phyloP scores from a whole-genome alignment of 2,329 filamentous ascomycete species.

The Claviceps quebecensis region DNA sequence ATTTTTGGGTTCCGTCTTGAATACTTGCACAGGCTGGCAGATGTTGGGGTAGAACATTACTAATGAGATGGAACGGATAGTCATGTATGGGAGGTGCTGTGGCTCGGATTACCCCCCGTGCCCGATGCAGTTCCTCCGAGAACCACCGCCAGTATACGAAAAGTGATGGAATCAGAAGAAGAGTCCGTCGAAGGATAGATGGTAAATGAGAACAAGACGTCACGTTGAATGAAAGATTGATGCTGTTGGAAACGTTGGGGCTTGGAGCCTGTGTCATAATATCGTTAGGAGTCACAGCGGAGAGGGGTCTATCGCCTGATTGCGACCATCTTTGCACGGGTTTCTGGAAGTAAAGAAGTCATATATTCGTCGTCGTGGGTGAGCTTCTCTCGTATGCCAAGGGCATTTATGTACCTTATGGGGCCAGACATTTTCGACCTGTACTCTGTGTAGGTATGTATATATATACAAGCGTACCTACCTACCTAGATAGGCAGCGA shows the following conservation, averaged over 20 bases:
- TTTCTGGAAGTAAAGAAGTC: neutral
- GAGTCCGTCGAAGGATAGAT: neutral
- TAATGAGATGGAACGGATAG: slow-evolving; percentile 9
- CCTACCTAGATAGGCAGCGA: no score
- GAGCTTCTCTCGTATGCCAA: neutral
- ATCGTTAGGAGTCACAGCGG: no score
- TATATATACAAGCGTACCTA: no score
- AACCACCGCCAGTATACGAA: slow-evolving; percentile 23
- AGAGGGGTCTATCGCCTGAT: no score
- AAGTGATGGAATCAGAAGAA: slow-evolving; percentile 4
- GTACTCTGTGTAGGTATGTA: no score
- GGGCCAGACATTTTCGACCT: no score
- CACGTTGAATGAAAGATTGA: neutral
- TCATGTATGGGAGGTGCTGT: slow-evolving; percentile 21
- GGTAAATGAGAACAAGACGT: neutral
- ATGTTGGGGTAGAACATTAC: neutral
- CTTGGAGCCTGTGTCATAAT: no score
- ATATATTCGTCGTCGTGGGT: neutral
- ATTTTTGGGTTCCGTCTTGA: neutral
- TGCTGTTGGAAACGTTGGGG: no score
- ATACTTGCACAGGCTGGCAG: neutral
- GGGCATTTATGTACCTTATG: neutral
- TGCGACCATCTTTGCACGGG: neutral
- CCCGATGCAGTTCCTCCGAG: slow-evolving; percentile 23
- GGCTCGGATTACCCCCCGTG: slow-evolving; percentile 19